A percentile compares a stretch with the other conserved stretches of the same genome.
These are phyloP conservation scores for Discostella stelligera DNA, from an alignment of 352 stramenopile genomes.

Conservation along the genomic window DNA sequence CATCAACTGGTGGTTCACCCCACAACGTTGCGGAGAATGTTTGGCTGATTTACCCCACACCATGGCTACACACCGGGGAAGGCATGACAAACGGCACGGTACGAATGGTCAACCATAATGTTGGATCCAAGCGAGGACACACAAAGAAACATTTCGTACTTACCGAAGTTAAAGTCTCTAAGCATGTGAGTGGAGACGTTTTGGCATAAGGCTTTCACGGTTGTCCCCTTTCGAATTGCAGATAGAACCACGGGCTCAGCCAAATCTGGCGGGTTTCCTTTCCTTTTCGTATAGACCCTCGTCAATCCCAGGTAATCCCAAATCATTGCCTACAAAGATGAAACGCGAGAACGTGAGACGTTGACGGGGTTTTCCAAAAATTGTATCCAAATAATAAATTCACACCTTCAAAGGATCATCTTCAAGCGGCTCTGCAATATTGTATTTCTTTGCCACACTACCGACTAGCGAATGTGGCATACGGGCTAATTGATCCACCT, in stretches of 20 bases:
- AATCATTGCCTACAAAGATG: slow-evolving; percentile 86
- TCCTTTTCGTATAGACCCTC: slow-evolving; percentile 96
- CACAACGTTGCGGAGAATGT: slow-evolving; percentile 95
- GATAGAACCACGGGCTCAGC: slow-evolving; percentile 96
- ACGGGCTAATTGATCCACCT: slow-evolving; percentile 95
- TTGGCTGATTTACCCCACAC: slow-evolving; percentile 98
- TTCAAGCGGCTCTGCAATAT: slow-evolving; percentile 85
- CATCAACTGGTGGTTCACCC: slow-evolving; percentile 91
- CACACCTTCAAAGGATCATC: slow-evolving; percentile 87
- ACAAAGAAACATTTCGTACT: not conserved
- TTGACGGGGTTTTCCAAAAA: not conserved
- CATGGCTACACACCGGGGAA: slow-evolving; percentile 59
- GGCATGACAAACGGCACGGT: no score
- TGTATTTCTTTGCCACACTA: slow-evolving; percentile 91
- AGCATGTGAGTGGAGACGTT: slow-evolving; percentile 79
- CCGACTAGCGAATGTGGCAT: slow-evolving; percentile 96
- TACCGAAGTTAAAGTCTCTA: slow-evolving; percentile 92
- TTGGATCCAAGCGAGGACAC: no score
- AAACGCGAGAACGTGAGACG: not conserved
- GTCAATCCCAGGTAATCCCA: slow-evolving; percentile 96
- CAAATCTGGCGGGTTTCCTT: slow-evolving; percentile 93
- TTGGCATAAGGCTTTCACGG: slow-evolving; percentile 95
- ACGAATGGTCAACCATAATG: no score
- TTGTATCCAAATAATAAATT: not conserved
- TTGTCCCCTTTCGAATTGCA: slow-evolving; percentile 88